phyloP scores from a whole-genome alignment of 2,329 filamentous ascomycete genomes.

The Cladosporium colombiae region DNA sequence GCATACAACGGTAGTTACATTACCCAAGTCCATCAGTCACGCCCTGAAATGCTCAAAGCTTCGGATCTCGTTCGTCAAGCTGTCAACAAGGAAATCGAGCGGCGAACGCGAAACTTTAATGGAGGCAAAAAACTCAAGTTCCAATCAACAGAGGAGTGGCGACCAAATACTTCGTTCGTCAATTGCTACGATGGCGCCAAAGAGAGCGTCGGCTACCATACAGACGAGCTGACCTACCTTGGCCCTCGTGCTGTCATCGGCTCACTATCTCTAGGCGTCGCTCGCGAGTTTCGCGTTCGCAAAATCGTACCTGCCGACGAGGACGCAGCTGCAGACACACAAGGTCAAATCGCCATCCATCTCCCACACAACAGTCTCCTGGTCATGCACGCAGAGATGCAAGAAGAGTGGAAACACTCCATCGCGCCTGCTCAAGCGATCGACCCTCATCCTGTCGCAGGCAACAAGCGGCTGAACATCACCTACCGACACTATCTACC shows the following conservation, averaged over 20 bases:
- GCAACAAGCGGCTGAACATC: slow-evolving; percentile 82
- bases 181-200: slow-evolving; percentile 86
- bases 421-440: slow-evolving; percentile 75
- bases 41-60: slow-evolving; percentile 70
- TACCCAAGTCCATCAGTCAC: slow-evolving; percentile 74
- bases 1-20: slow-evolving; percentile 79
- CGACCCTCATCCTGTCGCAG: slow-evolving; percentile 79
- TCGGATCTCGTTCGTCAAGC: slow-evolving; percentile 69
- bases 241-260: slow-evolving; percentile 88
- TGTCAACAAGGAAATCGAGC: slow-evolving; percentile 76
- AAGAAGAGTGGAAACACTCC: slow-evolving; percentile 93
- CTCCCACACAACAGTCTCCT: slow-evolving; percentile 92
- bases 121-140: slow-evolving; percentile 74
- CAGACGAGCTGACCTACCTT: slow-evolving; percentile 89
- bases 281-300: slow-evolving; percentile 89
- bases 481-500: slow-evolving; percentile 87
- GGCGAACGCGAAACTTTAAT: slow-evolving; percentile 68
- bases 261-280: slow-evolving; percentile 84
- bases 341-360: slow-evolving; percentile 89
- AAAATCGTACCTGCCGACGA: slow-evolving; percentile 62
- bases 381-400: slow-evolving; percentile 97
- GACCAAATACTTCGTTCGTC: slow-evolving; percentile 86
- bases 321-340: slow-evolving; percentile 56
- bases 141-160: slow-evolving; percentile 73
- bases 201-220: slow-evolving; percentile 87